A percentile compares a stretch with the other conserved stretches of the same genome.
phyloP scores from a whole-genome alignment of 352 stramenopile genomes.

The Phytophthora podocarpi region DNA sequence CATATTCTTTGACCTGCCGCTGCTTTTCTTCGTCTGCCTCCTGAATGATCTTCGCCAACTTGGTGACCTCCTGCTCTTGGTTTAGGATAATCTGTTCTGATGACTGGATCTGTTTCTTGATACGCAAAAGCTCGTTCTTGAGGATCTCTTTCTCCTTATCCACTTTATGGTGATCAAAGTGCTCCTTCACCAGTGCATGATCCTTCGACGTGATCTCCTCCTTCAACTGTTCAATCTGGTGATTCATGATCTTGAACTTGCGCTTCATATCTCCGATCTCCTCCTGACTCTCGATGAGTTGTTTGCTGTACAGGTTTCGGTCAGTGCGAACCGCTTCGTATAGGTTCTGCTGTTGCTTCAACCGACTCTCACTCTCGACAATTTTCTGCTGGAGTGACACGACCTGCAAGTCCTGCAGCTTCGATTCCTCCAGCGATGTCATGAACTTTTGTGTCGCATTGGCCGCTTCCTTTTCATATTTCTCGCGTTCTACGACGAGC shows the following conservation, averaged over 20 bases:
- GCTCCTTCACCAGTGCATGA: slow-evolving; percentile 92
- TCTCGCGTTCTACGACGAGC: slow-evolving; percentile 86
- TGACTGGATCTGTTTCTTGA: slow-evolving; percentile 91
- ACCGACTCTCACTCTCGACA: slow-evolving; percentile 63
- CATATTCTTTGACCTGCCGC: slow-evolving; percentile 87
- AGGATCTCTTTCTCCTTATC: slow-evolving; percentile 93
- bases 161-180: slow-evolving; percentile 94
- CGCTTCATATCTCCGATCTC: slow-evolving; percentile 91
- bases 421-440: slow-evolving; percentile 80
- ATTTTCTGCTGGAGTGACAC: slow-evolving; percentile 81
- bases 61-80: slow-evolving; percentile 81
- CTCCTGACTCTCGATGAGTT: slow-evolving; percentile 92
- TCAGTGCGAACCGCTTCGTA: slow-evolving; percentile 94
- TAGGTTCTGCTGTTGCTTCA: slow-evolving; percentile 95
- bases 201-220: slow-evolving; percentile 94
- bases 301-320: slow-evolving; percentile 93
- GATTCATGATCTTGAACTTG: slow-evolving; percentile 93
- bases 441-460: slow-evolving; percentile 83
- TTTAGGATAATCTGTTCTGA: slow-evolving; percentile 91
- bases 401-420: slow-evolving; percentile 78
- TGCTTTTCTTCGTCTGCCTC: slow-evolving; percentile 91
- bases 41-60: slow-evolving; percentile 89
- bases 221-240: slow-evolving; percentile 93
- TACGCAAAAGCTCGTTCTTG: slow-evolving; percentile 90
- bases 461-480: slow-evolving; percentile 88